Evolutionary conservation across 176 grass and related monocot species (phyloP).

Genomic region (Guadua angustifolia): DNA sequence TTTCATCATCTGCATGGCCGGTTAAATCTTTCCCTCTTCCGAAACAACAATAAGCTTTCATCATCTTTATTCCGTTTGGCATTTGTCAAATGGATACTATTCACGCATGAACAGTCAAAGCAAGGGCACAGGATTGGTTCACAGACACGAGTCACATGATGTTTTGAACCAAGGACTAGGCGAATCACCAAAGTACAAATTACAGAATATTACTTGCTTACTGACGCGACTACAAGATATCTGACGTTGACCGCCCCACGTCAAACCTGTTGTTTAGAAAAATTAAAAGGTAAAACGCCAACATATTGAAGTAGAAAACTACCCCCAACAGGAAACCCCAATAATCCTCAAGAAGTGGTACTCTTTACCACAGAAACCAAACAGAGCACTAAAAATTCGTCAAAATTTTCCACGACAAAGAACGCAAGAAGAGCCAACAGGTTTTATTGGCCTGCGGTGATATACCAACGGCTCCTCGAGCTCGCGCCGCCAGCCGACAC

Average conservation of each 20-base stretch:
- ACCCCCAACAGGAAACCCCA: not conserved
- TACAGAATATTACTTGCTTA: not conserved
- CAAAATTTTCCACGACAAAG: not conserved
- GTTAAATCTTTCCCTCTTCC: not conserved
- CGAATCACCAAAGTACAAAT: not conserved
- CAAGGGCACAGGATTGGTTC: not conserved
- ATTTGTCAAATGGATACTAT: not conserved
- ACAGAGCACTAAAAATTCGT: not conserved
- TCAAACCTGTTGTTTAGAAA: not conserved
- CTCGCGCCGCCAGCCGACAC: not conserved
- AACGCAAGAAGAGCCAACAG: not conserved
- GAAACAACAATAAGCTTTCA: not conserved
- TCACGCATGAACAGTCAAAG: not conserved
- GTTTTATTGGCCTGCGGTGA: not conserved
- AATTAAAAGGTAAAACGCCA: not conserved
- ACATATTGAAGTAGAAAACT: not conserved
- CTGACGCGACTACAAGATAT: not conserved
- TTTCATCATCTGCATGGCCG: not conserved
- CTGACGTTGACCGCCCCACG: not conserved
- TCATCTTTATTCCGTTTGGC: not conserved
- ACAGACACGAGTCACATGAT: not conserved
- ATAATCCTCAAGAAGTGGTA: not conserved
- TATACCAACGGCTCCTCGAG: conserved; percentile 8
- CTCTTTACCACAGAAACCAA: not conserved
- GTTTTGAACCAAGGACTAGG: not conserved